phyloP scores from a whole-genome alignment of 768 basidiomycete species.

The Podaxis sp. region DNA sequence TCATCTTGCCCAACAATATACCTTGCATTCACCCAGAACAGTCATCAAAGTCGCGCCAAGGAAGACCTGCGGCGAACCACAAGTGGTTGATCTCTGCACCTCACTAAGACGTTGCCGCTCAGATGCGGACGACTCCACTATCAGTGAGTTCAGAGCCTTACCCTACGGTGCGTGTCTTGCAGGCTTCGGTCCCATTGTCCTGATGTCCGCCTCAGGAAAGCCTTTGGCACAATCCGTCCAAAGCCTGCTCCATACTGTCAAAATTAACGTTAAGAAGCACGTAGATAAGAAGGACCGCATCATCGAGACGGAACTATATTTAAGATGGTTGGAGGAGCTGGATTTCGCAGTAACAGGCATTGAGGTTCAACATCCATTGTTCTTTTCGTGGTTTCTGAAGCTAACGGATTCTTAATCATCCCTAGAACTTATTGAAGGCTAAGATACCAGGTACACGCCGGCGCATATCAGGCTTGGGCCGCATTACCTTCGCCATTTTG shows the following conservation, averaged over 20 bases:
- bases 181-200: neutral
- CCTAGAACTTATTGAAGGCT: conserved; percentile 35
- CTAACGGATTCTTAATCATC: neutral
- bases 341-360: conserved; percentile 38
- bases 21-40: neutral
- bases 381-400: neutral
- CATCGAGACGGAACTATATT: conserved; percentile 43
- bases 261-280: conserved; percentile 30
- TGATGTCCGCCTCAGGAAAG: conserved; percentile 2
- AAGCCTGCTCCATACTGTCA: conserved; percentile 32
- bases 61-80: neutral
- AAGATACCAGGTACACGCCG: conserved; percentile 37
- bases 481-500: conserved; percentile 39
- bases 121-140: neutral
- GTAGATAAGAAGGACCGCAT: conserved; percentile 28
- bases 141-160: conserved; percentile 2
- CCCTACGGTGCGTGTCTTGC: conserved; percentile 19
- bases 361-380: conserved; percentile 28
- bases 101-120: neutral
- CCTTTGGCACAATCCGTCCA: conserved; percentile 23
- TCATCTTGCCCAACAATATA: neutral
- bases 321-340: conserved; percentile 40
- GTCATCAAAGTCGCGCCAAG: neutral
- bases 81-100: conserved; percentile 2
- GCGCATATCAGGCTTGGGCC: conserved; percentile 37